These are phyloP conservation scores for Lonicera japonica DNA, from an alignment of 129 eudicot genomes.

Conservation along the genomic window DNA sequence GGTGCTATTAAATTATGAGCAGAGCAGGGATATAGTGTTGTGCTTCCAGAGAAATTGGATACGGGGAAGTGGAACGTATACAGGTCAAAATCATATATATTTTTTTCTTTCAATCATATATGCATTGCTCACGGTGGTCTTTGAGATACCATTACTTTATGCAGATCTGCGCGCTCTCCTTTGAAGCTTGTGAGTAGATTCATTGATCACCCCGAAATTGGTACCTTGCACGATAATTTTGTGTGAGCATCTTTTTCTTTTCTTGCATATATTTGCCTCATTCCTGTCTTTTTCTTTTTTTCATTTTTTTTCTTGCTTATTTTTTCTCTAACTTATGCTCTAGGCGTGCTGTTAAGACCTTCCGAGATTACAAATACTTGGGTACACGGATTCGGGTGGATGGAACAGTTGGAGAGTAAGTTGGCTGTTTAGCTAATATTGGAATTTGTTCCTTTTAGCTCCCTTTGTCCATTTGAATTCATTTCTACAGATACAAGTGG, in stretches of 20 bases:
- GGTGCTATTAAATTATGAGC: slow-evolving; percentile 13
- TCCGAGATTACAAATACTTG: slow-evolving; percentile 60
- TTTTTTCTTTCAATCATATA: neutral
- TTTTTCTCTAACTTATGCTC: slow-evolving; percentile 4
- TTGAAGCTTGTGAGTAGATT: slow-evolving; percentile 59
- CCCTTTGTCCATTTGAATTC: neutral
- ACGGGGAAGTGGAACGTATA: slow-evolving; percentile 88
- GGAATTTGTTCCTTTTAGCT: neutral
- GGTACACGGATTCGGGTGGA: slow-evolving; percentile 71
- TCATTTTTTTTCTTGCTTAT: slow-evolving; percentile 5
- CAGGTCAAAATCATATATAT: slow-evolving; percentile 38
- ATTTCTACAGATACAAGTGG: slow-evolving; percentile 66
- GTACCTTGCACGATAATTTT: slow-evolving; percentile 83
- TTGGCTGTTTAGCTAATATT: slow-evolving; percentile 1
- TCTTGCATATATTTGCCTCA: neutral
- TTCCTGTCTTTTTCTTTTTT: neutral
- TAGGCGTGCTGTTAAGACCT: slow-evolving; percentile 63
- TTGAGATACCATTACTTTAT: slow-evolving; percentile 5
- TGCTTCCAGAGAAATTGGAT: slow-evolving; percentile 78
- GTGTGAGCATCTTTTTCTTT: slow-evolving; percentile 44
- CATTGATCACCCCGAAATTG: slow-evolving; percentile 71
- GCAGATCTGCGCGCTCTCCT: slow-evolving; percentile 71
- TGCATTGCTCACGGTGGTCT: neutral
- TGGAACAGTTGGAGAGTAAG: slow-evolving; percentile 96
- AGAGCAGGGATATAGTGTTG: slow-evolving; percentile 84